Conservation (phyloP, 2,329 filamentous ascomycete species). For the Rosellinia necatrix region DNA sequence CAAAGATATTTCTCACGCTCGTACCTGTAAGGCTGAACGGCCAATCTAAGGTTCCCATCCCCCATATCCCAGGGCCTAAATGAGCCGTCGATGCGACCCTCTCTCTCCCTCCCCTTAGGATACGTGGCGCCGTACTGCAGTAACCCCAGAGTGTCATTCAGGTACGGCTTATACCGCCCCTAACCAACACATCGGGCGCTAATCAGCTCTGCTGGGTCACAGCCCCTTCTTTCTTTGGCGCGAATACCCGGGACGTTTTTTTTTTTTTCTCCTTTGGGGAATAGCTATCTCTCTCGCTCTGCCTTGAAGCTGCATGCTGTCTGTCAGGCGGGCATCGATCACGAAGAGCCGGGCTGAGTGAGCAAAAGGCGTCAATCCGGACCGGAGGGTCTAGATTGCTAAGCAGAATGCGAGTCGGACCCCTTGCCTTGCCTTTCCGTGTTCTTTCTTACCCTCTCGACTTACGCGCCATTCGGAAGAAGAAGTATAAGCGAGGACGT, state of each 20-base stretch:
- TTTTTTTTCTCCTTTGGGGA: too few species aligned
- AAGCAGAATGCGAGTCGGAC: conserved; percentile 3
- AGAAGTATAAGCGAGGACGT: conserved; percentile 11
- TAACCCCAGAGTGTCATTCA: conserved; percentile 22
- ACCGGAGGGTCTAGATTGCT: not conserved
- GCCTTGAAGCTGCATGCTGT: not conserved
- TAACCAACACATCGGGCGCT: conserved; percentile 7
- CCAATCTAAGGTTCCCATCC: conserved; percentile 19
- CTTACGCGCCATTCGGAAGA: too few species aligned
- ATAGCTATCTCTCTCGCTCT: too few species aligned
- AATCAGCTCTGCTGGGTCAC: conserved; percentile 2
- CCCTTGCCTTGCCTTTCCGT: not conserved
- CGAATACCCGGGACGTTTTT: conserved; percentile 3
- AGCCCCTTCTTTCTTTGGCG: not conserved
- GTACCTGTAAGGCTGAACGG: conserved; percentile 18
- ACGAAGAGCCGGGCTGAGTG: not conserved
- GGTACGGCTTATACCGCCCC: conserved; percentile 20
- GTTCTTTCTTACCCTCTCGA: not conserved
- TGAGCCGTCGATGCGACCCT: conserved; percentile 23
- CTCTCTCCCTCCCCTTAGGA: too few species aligned
- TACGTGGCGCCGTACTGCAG: conserved; percentile 26
- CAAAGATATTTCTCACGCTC: not conserved
- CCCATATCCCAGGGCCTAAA: conserved; percentile 1
- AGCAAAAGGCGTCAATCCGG: not conserved
- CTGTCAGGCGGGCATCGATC: not conserved